Evolutionary conservation across 371 early-diverging fungal genomes (phyloP).

Genomic region (Zancudomyces culisetae): DNA sequence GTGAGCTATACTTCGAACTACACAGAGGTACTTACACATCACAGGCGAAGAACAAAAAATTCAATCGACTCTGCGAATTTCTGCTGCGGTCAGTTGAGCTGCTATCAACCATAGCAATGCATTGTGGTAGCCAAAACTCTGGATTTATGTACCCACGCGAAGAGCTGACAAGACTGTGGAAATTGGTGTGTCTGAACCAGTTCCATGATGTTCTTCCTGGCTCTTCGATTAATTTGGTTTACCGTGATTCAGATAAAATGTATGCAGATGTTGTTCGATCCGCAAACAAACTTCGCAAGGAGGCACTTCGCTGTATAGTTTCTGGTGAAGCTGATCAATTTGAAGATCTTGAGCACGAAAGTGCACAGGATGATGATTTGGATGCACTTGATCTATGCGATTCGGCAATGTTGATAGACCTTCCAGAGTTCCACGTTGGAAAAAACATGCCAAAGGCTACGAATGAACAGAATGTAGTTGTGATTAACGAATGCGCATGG

Average conservation of each 20-base stretch:
- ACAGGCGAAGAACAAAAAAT: constrained; percentile 64
- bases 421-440: not conserved
- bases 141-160: constrained; percentile 38
- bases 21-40: constrained; percentile 95
- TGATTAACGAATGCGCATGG: constrained; percentile 75
- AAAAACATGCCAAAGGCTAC: not conserved
- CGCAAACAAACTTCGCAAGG: not conserved
- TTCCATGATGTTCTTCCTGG: constrained; percentile 95
- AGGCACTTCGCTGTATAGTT: not conserved
- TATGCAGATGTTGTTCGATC: constrained; percentile 13
- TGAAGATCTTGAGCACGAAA: not conserved
- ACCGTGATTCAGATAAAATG: constrained; percentile 57
- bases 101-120: constrained; percentile 20
- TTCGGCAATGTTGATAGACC: not conserved
- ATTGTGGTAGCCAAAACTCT: constrained; percentile 1
- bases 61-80: constrained; percentile 69
- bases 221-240: constrained; percentile 73
- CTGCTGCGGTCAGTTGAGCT: constrained; percentile 71
- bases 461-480: constrained; percentile 21
- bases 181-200: constrained; percentile 78
- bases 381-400: not conserved
- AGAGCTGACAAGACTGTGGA: constrained; percentile 70
- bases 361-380: not conserved
- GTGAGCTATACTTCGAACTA: constrained; percentile 90
- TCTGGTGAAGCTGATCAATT: not conserved